Conservation (phyloP, 176 grass and related monocot species). For the Carex myosuroides region DNA sequence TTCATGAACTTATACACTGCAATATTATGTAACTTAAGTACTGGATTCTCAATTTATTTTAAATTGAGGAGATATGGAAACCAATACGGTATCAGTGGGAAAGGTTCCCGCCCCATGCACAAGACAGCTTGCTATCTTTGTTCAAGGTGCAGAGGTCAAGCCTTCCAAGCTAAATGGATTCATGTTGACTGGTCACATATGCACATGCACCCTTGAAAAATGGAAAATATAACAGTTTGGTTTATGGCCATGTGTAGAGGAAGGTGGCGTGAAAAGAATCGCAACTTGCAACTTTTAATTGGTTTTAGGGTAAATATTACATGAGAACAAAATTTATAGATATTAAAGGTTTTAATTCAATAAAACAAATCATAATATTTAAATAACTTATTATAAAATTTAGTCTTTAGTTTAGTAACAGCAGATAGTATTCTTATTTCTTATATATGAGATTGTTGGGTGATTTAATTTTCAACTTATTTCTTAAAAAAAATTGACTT, state of each 20-base stretch:
- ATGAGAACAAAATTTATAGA: not conserved
- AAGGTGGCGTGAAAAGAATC: not conserved
- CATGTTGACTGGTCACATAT: not conserved
- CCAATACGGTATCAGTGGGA: not conserved
- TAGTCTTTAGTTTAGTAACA: no score
- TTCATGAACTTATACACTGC: no score
- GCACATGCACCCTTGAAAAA: not conserved
- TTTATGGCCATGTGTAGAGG: not conserved
- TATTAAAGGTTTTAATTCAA: not conserved
- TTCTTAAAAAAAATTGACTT: not conserved
- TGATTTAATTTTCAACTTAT: no score
- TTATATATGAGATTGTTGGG: no score
- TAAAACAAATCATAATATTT: not conserved
- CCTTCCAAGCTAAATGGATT: not conserved
- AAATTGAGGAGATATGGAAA: not conserved
- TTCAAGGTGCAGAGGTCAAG: slow-evolving; percentile 16
- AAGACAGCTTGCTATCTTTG: slow-evolving; percentile 5
- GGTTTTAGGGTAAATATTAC: not conserved
- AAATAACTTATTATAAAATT: not conserved
- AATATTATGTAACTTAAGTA: not conserved
- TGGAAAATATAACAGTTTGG: not conserved
- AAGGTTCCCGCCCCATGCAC: not conserved
- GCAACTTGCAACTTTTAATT: not conserved
- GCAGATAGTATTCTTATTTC: no score
- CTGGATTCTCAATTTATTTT: not conserved